Percentiles rank a stretch among this genome's conserved stretches.
These are phyloP conservation scores for Leishmania amazonensis DNA, from an alignment of 208 protist species.

Conservation along the genomic window DNA sequence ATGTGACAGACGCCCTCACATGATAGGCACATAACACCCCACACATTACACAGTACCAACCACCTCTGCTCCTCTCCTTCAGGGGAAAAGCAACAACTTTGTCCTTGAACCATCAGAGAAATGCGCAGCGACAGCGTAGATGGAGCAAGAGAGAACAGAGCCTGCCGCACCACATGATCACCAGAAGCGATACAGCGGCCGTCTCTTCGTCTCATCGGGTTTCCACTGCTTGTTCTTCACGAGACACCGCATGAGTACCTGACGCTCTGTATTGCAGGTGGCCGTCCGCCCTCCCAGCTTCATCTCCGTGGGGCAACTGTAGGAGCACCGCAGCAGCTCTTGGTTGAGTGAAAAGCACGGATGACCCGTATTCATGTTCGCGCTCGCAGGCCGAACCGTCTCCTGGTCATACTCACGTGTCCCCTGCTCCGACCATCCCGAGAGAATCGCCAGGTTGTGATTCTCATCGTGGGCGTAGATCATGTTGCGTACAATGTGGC, in stretches of 20 bases:
- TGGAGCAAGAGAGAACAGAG: neutral
- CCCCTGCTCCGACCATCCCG: slow-evolving; percentile 73
- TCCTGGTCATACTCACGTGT: slow-evolving; percentile 74
- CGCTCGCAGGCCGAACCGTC: slow-evolving; percentile 49
- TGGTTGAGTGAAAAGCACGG: slow-evolving; percentile 59
- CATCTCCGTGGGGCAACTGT: slow-evolving; percentile 68
- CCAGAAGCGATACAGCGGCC: slow-evolving; percentile 56
- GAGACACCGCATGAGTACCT: slow-evolving; percentile 69
- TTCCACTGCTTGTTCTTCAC: slow-evolving; percentile 73
- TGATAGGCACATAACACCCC: neutral
- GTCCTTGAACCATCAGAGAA: neutral
- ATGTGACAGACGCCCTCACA: neutral
- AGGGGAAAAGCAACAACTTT: neutral
- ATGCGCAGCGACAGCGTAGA: neutral
- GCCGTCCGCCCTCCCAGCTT: slow-evolving; percentile 71
- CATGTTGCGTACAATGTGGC: slow-evolving; percentile 84
- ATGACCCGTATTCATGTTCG: slow-evolving; percentile 45
- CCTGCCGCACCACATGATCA: slow-evolving; percentile 9
- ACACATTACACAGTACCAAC: neutral
- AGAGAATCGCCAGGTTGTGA: slow-evolving; percentile 67
- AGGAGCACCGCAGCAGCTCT: slow-evolving; percentile 58
- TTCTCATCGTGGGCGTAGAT: slow-evolving; percentile 66
- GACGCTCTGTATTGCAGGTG: slow-evolving; percentile 61
- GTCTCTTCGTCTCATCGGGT: slow-evolving; percentile 9
- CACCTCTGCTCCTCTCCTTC: neutral